Evolutionary conservation across 1,139 yeast genomes (phyloP), one percentile per base, ranked within the genome.

Genomic region (Chernovozyma aurita): DNA sequence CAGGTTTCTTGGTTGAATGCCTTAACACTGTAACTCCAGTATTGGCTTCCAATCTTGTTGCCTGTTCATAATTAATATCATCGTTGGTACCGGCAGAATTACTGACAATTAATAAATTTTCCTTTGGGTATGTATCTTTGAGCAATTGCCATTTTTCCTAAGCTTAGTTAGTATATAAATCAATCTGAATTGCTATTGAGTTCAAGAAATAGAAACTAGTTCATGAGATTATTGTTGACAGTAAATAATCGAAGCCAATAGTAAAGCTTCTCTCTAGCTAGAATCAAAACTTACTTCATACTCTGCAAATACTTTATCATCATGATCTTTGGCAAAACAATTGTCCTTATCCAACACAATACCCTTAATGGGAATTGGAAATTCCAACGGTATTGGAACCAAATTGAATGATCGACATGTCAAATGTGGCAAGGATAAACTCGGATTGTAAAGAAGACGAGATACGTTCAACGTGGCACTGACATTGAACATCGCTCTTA

Each of bases 321-420:
- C 84, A 41, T 86, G 85, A 32, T 94, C 95, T 46, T 74, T 72
- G 4, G 98, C 95, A 57, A 92, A 85, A 53, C 97, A 92, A 56
- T 92, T 94, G 59, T 92, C 99, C 57, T 94, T 92, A 55, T 92
- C 99, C 21, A 92, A 67, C 0, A 92, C 94, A 3, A 92, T 73
- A 0, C 94, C 96, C 47, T 77, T 82, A 42, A 88, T 84, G 5
- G 44, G 50, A 5, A 52, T 50, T 3, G 67, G 63, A 9, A 73
- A 52, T 18, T 39, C 39, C 18, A 72, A 47, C 0, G 83, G 83
- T 11, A 77, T 43, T 0, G 70, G 59, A 18, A 74, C 49, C 39
- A 81, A 77, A 49, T 78, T 83, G 54, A 92, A 90, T 0, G 81
- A 78, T 17, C 78, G 60, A 8, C 82, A 71, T 0, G 78, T 66